phyloP scores from a whole-genome alignment of 257 asterid genomes.

The Henckelia pumila region DNA sequence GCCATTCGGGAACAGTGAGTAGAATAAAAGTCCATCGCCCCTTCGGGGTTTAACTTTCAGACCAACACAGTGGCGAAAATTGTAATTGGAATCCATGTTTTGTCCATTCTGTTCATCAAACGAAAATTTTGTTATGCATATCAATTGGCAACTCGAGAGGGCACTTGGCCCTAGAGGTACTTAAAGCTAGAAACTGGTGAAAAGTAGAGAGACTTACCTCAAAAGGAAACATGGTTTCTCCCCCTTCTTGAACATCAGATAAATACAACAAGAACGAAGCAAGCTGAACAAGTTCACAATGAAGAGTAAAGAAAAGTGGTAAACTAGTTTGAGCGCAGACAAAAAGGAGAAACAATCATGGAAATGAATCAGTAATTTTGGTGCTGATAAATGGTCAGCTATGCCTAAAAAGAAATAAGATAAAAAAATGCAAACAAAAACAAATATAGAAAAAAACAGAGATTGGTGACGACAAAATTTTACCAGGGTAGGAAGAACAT shows the following conservation, averaged over 20 bases:
- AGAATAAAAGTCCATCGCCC: constrained; percentile 92
- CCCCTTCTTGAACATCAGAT: constrained; percentile 90
- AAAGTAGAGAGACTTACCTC: constrained; percentile 46
- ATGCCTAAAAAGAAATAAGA: background rate
- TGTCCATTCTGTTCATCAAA: constrained; percentile 49
- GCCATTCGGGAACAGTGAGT: constrained; percentile 68
- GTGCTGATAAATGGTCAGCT: background rate
- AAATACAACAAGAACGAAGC: constrained; percentile 84
- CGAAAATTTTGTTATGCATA: background rate
- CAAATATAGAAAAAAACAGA: background rate
- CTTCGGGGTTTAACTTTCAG: constrained; percentile 74
- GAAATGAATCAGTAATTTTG: too few species aligned
- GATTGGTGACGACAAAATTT: background rate
- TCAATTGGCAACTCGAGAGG: background rate
- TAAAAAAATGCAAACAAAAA: too few species aligned
- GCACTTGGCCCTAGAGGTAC: background rate
- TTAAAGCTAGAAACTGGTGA: background rate
- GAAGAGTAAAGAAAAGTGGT: background rate
- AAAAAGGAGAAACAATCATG: background rate
- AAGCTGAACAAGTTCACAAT: constrained; percentile 36
- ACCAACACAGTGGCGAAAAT: constrained; percentile 64
- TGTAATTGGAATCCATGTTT: constrained; percentile 55
- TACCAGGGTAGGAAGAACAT: background rate
- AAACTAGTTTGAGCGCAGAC: background rate
- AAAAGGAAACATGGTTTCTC: constrained; percentile 93